Evolutionary conservation across 2,329 filamentous ascomycete species (phyloP).

Genomic region (Sordariomycetes sp.): DNA sequence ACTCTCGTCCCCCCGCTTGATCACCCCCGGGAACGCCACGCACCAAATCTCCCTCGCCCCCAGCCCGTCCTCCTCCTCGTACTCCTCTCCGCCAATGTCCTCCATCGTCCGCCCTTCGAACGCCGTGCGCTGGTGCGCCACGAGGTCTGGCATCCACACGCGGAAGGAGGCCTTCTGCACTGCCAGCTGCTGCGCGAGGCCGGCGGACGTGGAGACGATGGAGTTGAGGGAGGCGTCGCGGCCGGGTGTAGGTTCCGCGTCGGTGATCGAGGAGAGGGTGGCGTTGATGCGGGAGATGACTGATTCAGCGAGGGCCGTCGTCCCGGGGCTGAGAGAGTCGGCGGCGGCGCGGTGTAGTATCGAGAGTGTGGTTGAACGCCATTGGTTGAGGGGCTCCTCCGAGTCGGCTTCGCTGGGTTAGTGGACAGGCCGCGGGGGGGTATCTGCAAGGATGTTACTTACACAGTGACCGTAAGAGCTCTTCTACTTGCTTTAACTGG

Average conservation of each 20-base stretch:
- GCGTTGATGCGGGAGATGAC: conserved; percentile 26
- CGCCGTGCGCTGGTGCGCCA: conserved; percentile 39
- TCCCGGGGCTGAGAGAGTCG: conserved; percentile 30
- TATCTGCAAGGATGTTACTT: conserved; percentile 4
- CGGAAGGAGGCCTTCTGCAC: conserved; percentile 49
- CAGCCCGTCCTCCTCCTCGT: conserved; percentile 47
- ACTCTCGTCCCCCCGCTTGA: conserved; percentile 55
- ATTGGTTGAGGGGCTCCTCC: conserved; percentile 48
- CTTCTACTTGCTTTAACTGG: conserved; percentile 38
- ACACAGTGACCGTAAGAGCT: conserved; percentile 23
- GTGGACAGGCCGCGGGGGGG: not conserved
- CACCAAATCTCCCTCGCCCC: conserved; percentile 44
- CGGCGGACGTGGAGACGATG: conserved; percentile 41
- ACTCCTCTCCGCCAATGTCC: conserved; percentile 52
- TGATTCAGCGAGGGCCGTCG: conserved; percentile 37
- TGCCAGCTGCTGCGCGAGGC: conserved; percentile 43
- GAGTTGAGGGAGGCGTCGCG: conserved; percentile 42
- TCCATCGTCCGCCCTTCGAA: conserved; percentile 55
- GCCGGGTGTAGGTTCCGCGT: conserved; percentile 19
- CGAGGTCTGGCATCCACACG: conserved; percentile 41
- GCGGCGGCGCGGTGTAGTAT: conserved; percentile 44
- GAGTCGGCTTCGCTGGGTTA: conserved; percentile 23
- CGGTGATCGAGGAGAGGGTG: conserved; percentile 10
- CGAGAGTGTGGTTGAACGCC: conserved; percentile 54
- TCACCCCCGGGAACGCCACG: conserved; percentile 52